phyloP scores from a whole-genome alignment of 1,284 basidiomycete species.

The Sanghuangporus sanghuang region DNA sequence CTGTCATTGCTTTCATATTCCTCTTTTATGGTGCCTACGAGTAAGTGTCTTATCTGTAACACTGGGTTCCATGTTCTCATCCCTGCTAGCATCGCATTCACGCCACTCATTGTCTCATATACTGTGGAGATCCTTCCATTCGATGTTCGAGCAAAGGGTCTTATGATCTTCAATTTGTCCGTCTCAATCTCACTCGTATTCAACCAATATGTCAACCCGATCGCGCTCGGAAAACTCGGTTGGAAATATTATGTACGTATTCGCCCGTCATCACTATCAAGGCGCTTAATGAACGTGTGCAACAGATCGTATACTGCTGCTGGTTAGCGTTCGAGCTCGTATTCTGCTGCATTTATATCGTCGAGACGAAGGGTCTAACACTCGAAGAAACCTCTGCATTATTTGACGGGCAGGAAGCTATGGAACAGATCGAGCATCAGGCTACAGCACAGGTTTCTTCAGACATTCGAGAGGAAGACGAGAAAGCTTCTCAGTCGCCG shows the following conservation, averaged over 20 bases:
- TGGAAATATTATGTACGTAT: constrained; percentile 63
- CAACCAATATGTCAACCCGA: constrained; percentile 80
- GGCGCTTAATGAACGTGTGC: neutral
- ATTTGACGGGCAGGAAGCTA: constrained; percentile 59
- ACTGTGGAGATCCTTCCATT: constrained; percentile 73
- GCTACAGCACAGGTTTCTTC: constrained; percentile 9
- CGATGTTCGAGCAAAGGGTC: constrained; percentile 71
- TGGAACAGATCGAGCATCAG: constrained; percentile 34
- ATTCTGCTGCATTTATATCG: constrained; percentile 60
- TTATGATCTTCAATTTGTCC: constrained; percentile 66
- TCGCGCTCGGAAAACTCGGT: constrained; percentile 48
- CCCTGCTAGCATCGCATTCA: constrained; percentile 55
- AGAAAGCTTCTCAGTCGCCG: neutral
- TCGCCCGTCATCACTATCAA: constrained; percentile 6
- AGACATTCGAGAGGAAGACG: constrained; percentile 6
- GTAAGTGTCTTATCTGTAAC: constrained; percentile 30
- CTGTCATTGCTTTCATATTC: constrained; percentile 75
- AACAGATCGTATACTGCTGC: constrained; percentile 57
- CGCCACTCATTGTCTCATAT: constrained; percentile 70
- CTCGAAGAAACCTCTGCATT: constrained; percentile 73
- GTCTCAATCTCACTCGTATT: constrained; percentile 66
- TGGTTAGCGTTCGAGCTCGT: constrained; percentile 61
- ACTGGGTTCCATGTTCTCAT: neutral
- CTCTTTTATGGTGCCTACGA: constrained; percentile 67
- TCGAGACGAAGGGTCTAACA: constrained; percentile 69